phyloP scores from a whole-genome alignment of 805 yeast genomes.

The Myxozyma mucilagina region DNA sequence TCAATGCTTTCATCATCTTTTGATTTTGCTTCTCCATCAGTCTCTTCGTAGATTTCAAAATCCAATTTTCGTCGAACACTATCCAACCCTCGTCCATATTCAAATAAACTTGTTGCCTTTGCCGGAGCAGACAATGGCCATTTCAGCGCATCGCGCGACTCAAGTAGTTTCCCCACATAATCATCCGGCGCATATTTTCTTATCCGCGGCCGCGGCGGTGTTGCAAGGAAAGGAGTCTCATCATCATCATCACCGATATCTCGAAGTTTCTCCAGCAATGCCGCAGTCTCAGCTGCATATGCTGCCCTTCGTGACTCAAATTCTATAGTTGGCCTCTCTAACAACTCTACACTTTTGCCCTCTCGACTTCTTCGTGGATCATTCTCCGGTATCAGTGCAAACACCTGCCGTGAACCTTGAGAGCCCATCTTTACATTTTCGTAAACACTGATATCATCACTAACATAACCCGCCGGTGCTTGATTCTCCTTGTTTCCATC shows the following conservation, averaged over 20 bases:
- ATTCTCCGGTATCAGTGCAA: conserved; percentile 11
- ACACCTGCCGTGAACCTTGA: conserved; percentile 2
- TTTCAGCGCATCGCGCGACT: conserved; percentile 8
- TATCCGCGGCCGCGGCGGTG: conserved; percentile 30
- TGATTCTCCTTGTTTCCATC: conserved; percentile 21
- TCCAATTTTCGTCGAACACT: conserved; percentile 9
- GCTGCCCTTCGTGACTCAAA: not conserved
- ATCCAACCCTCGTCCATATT: conserved; percentile 3
- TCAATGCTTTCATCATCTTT: not conserved
- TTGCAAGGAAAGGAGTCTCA: conserved; percentile 7
- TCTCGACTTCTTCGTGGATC: conserved; percentile 24
- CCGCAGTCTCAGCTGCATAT: not conserved
- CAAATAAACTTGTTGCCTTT: conserved; percentile 12
- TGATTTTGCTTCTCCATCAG: not conserved
- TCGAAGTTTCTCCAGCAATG: not conserved
- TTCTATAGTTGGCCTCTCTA: too few relatives aligned
- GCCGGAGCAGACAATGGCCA: conserved; percentile 29
- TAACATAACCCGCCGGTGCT: not conserved
- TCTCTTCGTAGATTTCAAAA: conserved; percentile 13
- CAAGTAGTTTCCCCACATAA: conserved; percentile 18
- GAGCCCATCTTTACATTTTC: not conserved
- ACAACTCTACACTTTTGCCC: not conserved
- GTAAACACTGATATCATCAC: not conserved
- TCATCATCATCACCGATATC: conserved; percentile 2
- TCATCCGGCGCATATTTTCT: conserved; percentile 18